Evolutionary conservation across 2,329 filamentous ascomycete genomes (phyloP).

Genomic region (Thelonectria rubi): DNA sequence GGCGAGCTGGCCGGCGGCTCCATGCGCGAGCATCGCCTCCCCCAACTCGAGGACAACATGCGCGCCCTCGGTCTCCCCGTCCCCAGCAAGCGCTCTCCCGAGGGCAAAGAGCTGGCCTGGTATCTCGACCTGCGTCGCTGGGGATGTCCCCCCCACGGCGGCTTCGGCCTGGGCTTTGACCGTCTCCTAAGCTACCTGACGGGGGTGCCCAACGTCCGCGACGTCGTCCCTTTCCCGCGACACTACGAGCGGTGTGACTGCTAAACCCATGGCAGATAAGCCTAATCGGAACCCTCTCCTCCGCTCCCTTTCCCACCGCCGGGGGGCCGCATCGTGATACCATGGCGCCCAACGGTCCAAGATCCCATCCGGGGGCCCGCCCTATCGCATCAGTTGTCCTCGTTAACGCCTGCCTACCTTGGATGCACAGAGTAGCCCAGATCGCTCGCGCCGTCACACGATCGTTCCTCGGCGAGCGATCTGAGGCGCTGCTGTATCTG

Average conservation of each 20-base stretch:
- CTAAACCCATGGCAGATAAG: slow-evolving; percentile 41
- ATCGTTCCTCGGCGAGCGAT: slow-evolving; percentile 30
- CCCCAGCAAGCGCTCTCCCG: slow-evolving; percentile 43
- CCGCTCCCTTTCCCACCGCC: not conserved
- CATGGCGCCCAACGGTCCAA: not conserved
- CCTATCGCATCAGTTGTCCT: slow-evolving; percentile 23
- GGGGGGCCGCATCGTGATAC: slow-evolving; percentile 8
- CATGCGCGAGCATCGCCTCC: slow-evolving; percentile 83
- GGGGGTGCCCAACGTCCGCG: slow-evolving; percentile 82
- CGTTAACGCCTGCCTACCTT: slow-evolving; percentile 44
- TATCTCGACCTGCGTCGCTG: slow-evolving; percentile 88
- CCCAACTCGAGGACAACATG: slow-evolving; percentile 76
- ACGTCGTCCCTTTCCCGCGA: slow-evolving; percentile 86
- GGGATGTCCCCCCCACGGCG: slow-evolving; percentile 91
- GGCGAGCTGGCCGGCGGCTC: slow-evolving; percentile 91
- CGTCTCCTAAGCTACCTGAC: slow-evolving; percentile 84
- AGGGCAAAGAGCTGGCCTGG: slow-evolving; percentile 69
- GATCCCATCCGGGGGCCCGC: not conserved
- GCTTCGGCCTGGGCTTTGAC: slow-evolving; percentile 91
- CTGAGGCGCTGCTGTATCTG: slow-evolving; percentile 33
- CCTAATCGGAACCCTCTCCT: not conserved
- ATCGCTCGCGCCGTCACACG: slow-evolving; percentile 9
- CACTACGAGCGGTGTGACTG: slow-evolving; percentile 72
- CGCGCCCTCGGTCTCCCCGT: slow-evolving; percentile 68
- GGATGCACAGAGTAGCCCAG: slow-evolving; percentile 27